A percentile compares a stretch with the other conserved stretches of the same genome.
These are phyloP conservation scores for Mycena kentingensis DNA, from an alignment of 768 basidiomycete genomes.

Conservation along the genomic window DNA sequence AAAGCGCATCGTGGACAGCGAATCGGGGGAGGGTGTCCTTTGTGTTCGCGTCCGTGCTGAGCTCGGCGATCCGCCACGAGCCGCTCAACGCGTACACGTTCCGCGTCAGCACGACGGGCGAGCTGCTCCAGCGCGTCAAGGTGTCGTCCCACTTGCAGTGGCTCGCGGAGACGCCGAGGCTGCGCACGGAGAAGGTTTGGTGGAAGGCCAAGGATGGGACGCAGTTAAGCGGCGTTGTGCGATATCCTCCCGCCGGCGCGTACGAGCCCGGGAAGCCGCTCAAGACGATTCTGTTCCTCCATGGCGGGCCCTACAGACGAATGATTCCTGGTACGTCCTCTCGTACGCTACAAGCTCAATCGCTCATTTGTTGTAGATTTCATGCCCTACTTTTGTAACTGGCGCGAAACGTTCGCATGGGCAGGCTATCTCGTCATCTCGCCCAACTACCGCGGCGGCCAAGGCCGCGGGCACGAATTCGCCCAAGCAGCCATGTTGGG, in stretches of 20 bases:
- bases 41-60: conserved; percentile 34
- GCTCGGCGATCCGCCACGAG: conserved; percentile 35
- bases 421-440: conserved; percentile 39
- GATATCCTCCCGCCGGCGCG: conserved; percentile 33
- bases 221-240: conserved; percentile 32
- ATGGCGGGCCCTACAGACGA: conserved; percentile 36
- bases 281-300: conserved; percentile 35
- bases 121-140: conserved; percentile 22
- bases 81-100: conserved; percentile 40
- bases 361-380: conserved; percentile 29
- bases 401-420: conserved; percentile 38
- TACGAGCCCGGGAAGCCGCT: conserved; percentile 22
- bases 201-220: conserved; percentile 36
- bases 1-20: conserved; percentile 23
- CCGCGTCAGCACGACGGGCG: conserved; percentile 23
- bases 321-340: conserved; percentile 14
- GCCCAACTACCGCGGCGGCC: conserved; percentile 40
- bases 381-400: conserved; percentile 43
- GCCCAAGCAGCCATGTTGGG: conserved; percentile 33
- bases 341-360: background rate
- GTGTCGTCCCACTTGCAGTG: conserved; percentile 37
- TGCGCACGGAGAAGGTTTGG: conserved; percentile 30
- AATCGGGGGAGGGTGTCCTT: conserved; percentile 27
- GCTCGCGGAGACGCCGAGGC: conserved; percentile 30
- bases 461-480: conserved; percentile 37